Evolutionary conservation across 1,284 basidiomycete genomes (phyloP).

Genomic region (Puccinia coronata): DNA sequence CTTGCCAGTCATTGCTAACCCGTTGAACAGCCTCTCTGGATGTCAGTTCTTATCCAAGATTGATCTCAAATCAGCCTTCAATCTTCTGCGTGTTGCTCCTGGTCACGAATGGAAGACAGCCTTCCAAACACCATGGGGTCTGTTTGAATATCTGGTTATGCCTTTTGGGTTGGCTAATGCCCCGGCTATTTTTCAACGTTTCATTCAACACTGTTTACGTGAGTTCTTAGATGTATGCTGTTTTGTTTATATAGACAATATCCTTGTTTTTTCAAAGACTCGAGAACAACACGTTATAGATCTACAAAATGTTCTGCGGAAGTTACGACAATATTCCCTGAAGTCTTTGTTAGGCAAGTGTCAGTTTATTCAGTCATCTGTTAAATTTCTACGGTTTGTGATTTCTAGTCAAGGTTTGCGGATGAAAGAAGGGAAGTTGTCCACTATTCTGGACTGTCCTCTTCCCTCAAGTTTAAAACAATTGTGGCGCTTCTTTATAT

Average conservation of each 20-base stretch:
- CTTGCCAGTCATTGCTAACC: not conserved
- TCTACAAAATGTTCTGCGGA: not conserved
- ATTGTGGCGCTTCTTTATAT: too few species aligned
- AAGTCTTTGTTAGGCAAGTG: constrained; percentile 9
- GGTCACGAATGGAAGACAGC: too few species aligned
- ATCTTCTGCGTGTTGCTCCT: too few species aligned
- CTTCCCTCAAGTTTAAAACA: too few species aligned
- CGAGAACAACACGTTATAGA: constrained; percentile 56
- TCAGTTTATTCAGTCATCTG: not conserved
- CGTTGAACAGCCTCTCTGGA: too few species aligned
- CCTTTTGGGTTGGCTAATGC: constrained; percentile 61
- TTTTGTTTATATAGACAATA: constrained; percentile 56
- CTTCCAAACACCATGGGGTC: constrained; percentile 51
- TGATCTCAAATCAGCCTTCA: too few species aligned
- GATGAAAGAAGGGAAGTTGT: too few species aligned
- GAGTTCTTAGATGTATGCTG: constrained; percentile 56
- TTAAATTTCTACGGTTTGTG: constrained; percentile 13
- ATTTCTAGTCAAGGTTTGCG: not conserved
- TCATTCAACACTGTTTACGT: constrained; percentile 50
- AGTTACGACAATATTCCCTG: not conserved
- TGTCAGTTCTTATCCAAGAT: too few species aligned
- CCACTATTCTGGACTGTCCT: too few species aligned
- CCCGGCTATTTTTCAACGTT: constrained; percentile 54
- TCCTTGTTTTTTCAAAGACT: constrained; percentile 60
- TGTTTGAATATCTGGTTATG: constrained; percentile 61